A percentile compares a stretch with the other conserved stretches of the same genome.
These are phyloP conservation scores for Hemisphaericaspora nanyangensis DNA, from an alignment of 805 yeast genomes.

Conservation along the genomic window DNA sequence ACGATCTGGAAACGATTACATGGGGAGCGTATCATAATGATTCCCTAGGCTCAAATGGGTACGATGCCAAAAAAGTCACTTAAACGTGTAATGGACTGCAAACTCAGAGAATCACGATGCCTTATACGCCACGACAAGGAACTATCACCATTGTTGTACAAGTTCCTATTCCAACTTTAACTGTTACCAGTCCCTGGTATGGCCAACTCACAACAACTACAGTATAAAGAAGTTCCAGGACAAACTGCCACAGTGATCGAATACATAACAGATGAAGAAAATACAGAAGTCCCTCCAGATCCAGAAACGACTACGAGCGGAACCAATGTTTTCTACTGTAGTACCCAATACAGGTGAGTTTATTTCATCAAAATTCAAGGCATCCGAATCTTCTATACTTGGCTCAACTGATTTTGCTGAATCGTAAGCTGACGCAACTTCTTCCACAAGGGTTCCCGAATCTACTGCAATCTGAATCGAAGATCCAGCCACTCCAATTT, in stretches of 20 bases:
- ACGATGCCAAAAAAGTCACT: constrained; percentile 11
- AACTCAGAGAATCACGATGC: constrained; percentile 16
- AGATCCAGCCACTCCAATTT: too few species aligned
- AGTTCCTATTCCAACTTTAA: constrained; percentile 15
- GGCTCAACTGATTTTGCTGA: too few species aligned
- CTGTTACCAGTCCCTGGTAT: constrained; percentile 11
- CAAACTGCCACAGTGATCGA: constrained; percentile 15
- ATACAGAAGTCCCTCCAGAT: too few species aligned
- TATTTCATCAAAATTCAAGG: too few species aligned
- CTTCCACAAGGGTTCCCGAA: too few species aligned
- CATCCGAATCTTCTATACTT: too few species aligned
- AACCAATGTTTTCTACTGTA: too few species aligned
- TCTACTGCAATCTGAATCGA: too few species aligned
- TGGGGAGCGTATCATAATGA: constrained; percentile 5
- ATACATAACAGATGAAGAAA: too few species aligned
- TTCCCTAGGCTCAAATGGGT: constrained; percentile 12
- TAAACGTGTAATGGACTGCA: constrained; percentile 18
- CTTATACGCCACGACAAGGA: constrained; percentile 11
- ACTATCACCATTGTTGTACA: constrained; percentile 21
- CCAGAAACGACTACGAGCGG: too few species aligned
- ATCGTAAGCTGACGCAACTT: too few species aligned
- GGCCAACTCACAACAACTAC: constrained; percentile 12
- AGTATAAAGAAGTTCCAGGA: constrained; percentile 12
- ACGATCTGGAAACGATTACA: constrained; percentile 12
- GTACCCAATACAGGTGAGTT: too few species aligned